These are phyloP conservation scores for Coemansia sp. DNA, from an alignment of 192 early-diverging fungal genomes.

Conservation along the genomic window DNA sequence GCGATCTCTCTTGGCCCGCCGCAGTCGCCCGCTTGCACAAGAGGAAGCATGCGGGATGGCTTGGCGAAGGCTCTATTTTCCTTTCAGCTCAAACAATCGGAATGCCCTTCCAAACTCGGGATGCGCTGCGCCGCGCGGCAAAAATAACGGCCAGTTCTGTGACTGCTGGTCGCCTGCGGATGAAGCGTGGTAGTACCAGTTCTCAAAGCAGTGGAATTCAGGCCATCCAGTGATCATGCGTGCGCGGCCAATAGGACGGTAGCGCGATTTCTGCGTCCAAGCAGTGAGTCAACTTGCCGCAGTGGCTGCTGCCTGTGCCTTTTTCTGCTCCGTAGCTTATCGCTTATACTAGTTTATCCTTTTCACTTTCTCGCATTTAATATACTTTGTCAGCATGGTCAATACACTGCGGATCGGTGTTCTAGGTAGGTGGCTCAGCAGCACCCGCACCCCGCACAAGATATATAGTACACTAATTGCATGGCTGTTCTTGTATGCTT, in stretches of 20 bases:
- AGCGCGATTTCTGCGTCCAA: background rate
- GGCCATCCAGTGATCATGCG: background rate
- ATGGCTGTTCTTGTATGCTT: background rate
- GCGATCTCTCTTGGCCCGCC: too few relatives aligned
- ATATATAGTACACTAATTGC: background rate
- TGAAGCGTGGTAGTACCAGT: background rate
- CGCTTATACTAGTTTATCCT: background rate
- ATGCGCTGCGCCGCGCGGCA: background rate
- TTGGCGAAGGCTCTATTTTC: background rate
- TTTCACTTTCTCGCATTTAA: slow-evolving; percentile 1
- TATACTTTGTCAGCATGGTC: slow-evolving; percentile 22
- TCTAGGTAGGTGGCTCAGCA: slow-evolving; percentile 25
- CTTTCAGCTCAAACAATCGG: background rate
- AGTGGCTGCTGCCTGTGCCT: background rate
- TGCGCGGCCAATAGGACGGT: background rate
- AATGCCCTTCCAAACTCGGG: background rate
- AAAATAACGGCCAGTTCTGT: background rate
- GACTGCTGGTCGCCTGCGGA: background rate
- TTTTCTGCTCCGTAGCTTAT: slow-evolving; percentile 6
- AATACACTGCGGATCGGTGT: slow-evolving; percentile 43
- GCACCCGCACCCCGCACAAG: background rate
- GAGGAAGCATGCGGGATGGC: background rate
- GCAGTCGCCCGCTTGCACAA: background rate
- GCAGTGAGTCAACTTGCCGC: background rate
- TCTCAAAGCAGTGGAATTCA: background rate